Evolutionary conservation across 2,329 filamentous ascomycete species (phyloP).

Genomic region (Botrytis elliptica): DNA sequence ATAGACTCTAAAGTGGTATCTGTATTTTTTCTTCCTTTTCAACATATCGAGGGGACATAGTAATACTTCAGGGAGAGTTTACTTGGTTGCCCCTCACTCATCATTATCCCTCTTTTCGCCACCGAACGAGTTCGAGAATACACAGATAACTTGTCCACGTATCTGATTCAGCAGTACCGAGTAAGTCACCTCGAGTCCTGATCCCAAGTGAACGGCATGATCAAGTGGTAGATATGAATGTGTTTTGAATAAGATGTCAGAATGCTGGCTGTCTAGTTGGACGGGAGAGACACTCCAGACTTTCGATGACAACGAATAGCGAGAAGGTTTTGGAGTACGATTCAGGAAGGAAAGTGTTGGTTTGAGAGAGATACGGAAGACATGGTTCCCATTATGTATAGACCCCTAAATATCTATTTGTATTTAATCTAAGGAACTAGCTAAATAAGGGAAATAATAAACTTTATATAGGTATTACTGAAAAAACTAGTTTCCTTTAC

Average conservation of each 20-base stretch:
- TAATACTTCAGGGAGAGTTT: not conserved
- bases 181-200: not conserved
- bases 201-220: not conserved
- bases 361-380: too few relatives aligned
- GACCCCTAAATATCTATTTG: too few relatives aligned
- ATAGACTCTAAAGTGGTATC: rapidly evolving
- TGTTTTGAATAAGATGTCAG: not conserved
- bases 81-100: too few relatives aligned
- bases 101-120: not conserved
- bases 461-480: too few relatives aligned
- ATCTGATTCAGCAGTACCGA: not conserved
- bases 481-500: too few relatives aligned
- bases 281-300: too few relatives aligned
- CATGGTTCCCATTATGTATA: too few relatives aligned
- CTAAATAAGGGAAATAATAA: too few relatives aligned
- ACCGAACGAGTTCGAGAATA: not conserved
- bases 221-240: too few relatives aligned
- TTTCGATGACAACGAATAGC: not conserved
- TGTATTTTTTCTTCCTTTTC: rapidly evolving
- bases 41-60: not conserved
- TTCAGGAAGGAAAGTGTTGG: too few relatives aligned
- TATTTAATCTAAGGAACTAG: too few relatives aligned
- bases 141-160: not conserved
- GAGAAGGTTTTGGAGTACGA: not conserved
- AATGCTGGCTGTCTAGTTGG: not conserved